A percentile compares a stretch with the other conserved stretches of the same genome.
These are phyloP conservation scores for Stagonosporopsis vannaccii DNA, from an alignment of 2,329 filamentous ascomycete species.

Conservation along the genomic window DNA sequence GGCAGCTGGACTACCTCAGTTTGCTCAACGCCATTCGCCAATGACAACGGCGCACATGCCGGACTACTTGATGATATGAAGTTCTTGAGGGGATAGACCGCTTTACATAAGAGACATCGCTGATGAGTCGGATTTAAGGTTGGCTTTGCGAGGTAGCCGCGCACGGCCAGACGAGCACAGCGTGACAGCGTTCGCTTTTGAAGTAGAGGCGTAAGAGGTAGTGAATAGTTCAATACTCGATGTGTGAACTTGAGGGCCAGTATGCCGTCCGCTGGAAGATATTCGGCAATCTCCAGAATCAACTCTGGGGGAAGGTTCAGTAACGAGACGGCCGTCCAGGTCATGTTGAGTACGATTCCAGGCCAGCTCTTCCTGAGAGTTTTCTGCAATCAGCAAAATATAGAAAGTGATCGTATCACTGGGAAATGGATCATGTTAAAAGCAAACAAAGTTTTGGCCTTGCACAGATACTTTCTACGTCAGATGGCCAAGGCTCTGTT, in stretches of 20 bases:
- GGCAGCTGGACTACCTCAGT: constrained; percentile 40
- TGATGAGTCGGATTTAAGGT: constrained; percentile 19
- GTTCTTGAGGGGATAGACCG: constrained; percentile 33
- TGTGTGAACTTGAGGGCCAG: constrained; percentile 51
- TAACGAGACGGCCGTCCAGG: constrained; percentile 17
- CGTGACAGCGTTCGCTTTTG: constrained; percentile 23
- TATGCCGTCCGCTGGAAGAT: constrained; percentile 47
- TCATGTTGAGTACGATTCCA: constrained; percentile 9
- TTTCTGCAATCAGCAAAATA: neutral
- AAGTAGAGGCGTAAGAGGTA: constrained; percentile 28
- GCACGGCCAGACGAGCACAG: constrained; percentile 43
- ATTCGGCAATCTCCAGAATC: constrained; percentile 47
- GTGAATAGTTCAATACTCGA: constrained; percentile 36
- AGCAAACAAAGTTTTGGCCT: constrained; percentile 3
- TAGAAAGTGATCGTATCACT: neutral
- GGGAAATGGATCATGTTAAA: neutral
- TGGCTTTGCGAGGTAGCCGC: constrained; percentile 32
- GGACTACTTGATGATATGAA: constrained; percentile 44
- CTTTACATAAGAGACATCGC: constrained; percentile 45
- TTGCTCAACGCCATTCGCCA: constrained; percentile 8
- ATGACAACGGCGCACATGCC: constrained; percentile 27
- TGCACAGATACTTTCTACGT: constrained; percentile 6
- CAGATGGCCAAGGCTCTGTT: constrained; percentile 3
- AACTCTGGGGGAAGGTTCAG: constrained; percentile 51
- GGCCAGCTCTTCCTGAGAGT: neutral